A percentile compares a stretch with the other conserved stretches of the same genome.
Conservation (phyloP, 148 eudicot species). For the Rhododendron williamsianum region DNA sequence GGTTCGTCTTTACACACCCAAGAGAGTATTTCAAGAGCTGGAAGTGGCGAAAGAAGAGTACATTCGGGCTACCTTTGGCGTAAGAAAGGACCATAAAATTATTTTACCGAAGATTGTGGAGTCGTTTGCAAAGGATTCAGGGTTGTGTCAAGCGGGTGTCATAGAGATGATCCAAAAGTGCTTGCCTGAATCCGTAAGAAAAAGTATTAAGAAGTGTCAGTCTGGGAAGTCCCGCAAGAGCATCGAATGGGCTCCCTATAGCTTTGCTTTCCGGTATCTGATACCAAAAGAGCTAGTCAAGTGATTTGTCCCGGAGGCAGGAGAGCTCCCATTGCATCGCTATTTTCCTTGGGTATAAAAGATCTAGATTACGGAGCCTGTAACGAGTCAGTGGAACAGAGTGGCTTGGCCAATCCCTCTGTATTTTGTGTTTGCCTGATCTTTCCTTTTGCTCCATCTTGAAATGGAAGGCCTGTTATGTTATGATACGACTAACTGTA, state of each 20-base stretch:
- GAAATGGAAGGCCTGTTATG: neutral
- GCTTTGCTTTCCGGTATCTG: conserved; percentile 73
- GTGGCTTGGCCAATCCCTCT: neutral
- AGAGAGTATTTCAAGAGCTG: conserved; percentile 68
- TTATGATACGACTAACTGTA: neutral
- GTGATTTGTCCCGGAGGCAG: conserved; percentile 13
- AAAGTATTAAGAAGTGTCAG: conserved; percentile 64
- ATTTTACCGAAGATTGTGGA: conserved; percentile 75
- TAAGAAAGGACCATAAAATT: conserved; percentile 68
- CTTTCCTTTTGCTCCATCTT: conserved; percentile 7
- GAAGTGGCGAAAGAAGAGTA: conserved; percentile 93
- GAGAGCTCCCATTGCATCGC: neutral
- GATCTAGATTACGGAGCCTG: conserved; percentile 3
- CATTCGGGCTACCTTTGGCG: conserved; percentile 91
- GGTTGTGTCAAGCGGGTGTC: conserved; percentile 48
- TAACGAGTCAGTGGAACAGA: neutral
- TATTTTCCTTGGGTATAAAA: neutral
- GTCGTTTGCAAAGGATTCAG: conserved; percentile 69
- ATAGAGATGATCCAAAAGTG: conserved; percentile 74
- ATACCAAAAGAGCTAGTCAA: conserved; percentile 67
- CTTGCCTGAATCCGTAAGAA: conserved; percentile 63
- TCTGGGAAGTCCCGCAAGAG: conserved; percentile 49
- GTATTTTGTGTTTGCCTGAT: conserved; percentile 3
- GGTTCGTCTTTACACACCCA: conserved; percentile 87
- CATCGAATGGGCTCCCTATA: conserved; percentile 80